Base-by-base conservation (phyloP, 1,284 basidiomycete genomes). In the Austroboletus novae-zelandiae region DNA sequence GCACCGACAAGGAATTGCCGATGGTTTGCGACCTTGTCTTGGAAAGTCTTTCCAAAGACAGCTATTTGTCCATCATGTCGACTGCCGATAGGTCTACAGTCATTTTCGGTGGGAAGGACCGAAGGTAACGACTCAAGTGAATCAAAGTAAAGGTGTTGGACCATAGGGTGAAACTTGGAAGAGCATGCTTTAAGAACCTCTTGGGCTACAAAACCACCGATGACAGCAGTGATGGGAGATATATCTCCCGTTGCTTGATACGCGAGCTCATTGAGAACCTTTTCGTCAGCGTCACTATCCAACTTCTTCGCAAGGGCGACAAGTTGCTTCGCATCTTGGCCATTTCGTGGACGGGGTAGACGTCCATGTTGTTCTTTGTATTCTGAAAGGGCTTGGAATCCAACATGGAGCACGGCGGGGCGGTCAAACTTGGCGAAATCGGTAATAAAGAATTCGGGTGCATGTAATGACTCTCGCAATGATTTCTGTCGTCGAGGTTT, bases 371-470 rank as follows among this genome's bases (percentile, higher is more conserved):
- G 77, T 44, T 83, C 77, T 54, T 77, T 74, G 74, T 94, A 99
- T 53, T 86, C 77, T 4, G 90, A 91, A 30, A 99, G 78, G 2
- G 96, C 95, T 70, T 97, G 95, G 80, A 98, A 99, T 40, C 92
- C 97, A 47, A 83, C 89, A 70, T 99, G 97, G 7, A 99, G 83
- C 4, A 90, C 86, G 5, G 89, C 73, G 5, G 95, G 95, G 23
- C 94, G 86, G 64, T 99, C 96, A 62, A 94, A 98, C 70, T 99
- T 99, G 66, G 93, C 94, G 62, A 98, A 99, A 70, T 99, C 97
- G 47, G 95, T 94, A 58, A 98, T 85, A 75, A 98, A 91, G 65
- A 83, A 84, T 62, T 99, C 96, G 1, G 97, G 96, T 42, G 78
- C 70, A 60, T 81, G 77, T 51, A 93, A 69, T 5, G 94, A 94